Base-by-base conservation (phyloP, 352 stramenopile genomes). In the Phytophthora podocarpi region DNA sequence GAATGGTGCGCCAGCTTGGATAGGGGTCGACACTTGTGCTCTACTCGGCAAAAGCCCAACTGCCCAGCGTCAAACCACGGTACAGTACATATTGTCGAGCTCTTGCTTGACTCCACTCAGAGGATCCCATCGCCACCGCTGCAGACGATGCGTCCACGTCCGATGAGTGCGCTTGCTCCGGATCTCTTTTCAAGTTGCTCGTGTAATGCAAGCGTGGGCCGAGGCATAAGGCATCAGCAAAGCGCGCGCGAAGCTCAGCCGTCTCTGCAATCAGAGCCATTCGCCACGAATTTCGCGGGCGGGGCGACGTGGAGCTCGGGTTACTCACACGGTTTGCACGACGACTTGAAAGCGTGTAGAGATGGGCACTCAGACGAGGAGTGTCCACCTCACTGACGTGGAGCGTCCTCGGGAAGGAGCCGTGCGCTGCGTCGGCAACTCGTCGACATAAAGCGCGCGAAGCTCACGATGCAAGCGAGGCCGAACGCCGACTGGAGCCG, bases 131-230 rank as follows among this genome's bases (percentile, higher is more conserved):
- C 34, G 34, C 8, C 34, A 21, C 15, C 20, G 36, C 36, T 24
- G 20, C 60, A 64, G 46, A 62, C 28, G 50, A 55, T 45, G 9
- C 37, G 20, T 50, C 40, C 42, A 23, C 6, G 16, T 32, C 30
- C 35, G 66, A 74, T 70, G 66, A 70, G 66, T 70, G 66, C 54
- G 60, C 16, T 39, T 31, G 23, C 39, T 70, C 66, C 54, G 66
- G 49, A 70, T 70, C 66, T 74, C 54, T 65, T 66, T 46, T 67
- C 40, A 49, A 54, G 45, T 59, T 71, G 48, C 30, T 59, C 36
- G 21, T 45, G 23, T 36, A 59, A 58, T 63, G 27, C 59, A 68
- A 69, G 58, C 59, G 27, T 39, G 43, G 60, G 32, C 35, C 34
- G 20, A 45, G 16, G 39, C 58, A 65, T 59, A 60, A 65, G 64